Evolutionary conservation across 202 grass and related monocot species (phyloP).

Genomic region (Alloteropsis angusta): DNA sequence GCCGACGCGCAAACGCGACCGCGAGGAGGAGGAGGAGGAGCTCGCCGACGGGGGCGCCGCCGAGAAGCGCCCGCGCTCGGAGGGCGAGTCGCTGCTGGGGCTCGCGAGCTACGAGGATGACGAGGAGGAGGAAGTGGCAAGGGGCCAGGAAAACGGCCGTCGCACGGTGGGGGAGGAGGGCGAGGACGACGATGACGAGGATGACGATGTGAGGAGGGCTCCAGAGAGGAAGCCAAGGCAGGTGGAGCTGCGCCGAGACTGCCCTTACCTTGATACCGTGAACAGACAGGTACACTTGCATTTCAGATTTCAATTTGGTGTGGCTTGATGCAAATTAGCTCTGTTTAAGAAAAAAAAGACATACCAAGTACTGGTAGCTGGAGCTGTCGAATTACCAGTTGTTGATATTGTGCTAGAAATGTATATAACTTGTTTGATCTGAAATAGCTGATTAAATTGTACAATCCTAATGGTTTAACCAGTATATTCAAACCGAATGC

Average conservation of each 20-base stretch:
- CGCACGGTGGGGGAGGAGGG: slow-evolving; percentile 11
- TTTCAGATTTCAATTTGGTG: background rate
- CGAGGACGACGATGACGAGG: background rate
- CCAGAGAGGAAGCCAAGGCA: slow-evolving; percentile 50
- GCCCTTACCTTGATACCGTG: slow-evolving; percentile 94
- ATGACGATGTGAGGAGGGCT: slow-evolving; percentile 26
- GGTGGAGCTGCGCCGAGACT: slow-evolving; percentile 76
- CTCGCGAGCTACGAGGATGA: slow-evolving; percentile 45
- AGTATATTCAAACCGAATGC: background rate
- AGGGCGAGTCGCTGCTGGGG: slow-evolving; percentile 40
- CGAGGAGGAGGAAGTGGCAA: slow-evolving; percentile 30
- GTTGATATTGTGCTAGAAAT: background rate
- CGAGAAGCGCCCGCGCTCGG: slow-evolving; percentile 19
- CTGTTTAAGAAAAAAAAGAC: no score
- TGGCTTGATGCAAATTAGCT: background rate
- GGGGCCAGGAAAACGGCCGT: slow-evolving; percentile 13
- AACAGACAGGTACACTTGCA: slow-evolving; percentile 63
- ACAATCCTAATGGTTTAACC: background rate
- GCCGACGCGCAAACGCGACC: slow-evolving; percentile 22
- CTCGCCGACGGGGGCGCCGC: background rate
- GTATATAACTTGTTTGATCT: background rate
- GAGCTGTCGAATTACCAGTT: background rate
- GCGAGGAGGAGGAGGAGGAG: slow-evolving; percentile 37
- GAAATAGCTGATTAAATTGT: background rate
- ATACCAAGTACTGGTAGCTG: no score